Base-by-base conservation (phyloP, 352 stramenopile genomes). In the Pythium pectinolyticum region DNA sequence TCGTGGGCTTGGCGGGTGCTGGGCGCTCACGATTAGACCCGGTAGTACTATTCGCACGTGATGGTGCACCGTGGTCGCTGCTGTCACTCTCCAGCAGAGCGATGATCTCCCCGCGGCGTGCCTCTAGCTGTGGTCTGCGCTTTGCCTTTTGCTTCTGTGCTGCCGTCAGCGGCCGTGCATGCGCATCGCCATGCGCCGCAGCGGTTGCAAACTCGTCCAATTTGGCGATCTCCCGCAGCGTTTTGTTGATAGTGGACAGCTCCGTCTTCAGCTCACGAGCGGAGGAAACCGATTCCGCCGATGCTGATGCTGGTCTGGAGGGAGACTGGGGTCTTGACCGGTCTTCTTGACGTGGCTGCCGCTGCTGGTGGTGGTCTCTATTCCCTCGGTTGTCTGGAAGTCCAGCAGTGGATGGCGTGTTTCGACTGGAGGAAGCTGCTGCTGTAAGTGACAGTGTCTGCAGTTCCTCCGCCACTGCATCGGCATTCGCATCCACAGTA, bases 181-280 rank as follows among this genome's bases (percentile, higher is more conserved):
- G 47, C 17, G 63, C 55, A 17, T 73, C 48, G 11, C 30, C 37
- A 5, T 57, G 57, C 32, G 49, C 41, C 17, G 31, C 28, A 2
- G 59, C 60, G 7, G 40, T 47, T n/a, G 50, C 66, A 45, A 69
- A 62, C 30, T 12, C 41, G 39, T 80, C 69, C 9, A 77, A 43
- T 45, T 76, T 73, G 25, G 27, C n/a, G 53, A 78, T 78, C 49
- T 77, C 69, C 10, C 71, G 72, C 20, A 80, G 57, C 49, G 49
- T 68, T 14, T 77, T 80, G 50, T 89, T 89, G 51, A 89, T 57
- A 28, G 73, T 74, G 25, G 77, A 79, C 39, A 89, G 63, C 22
- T 88, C 69, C 14, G 61, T 69, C 68, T 86, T 85, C 32, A 82
- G 61, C 40, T 75, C 59, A 12, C 58, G 48, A 46, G 47, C n/a